phyloP scores from a whole-genome alignment of 495 filamentous ascomycete species.

The Stereocaulon alpinum region DNA sequence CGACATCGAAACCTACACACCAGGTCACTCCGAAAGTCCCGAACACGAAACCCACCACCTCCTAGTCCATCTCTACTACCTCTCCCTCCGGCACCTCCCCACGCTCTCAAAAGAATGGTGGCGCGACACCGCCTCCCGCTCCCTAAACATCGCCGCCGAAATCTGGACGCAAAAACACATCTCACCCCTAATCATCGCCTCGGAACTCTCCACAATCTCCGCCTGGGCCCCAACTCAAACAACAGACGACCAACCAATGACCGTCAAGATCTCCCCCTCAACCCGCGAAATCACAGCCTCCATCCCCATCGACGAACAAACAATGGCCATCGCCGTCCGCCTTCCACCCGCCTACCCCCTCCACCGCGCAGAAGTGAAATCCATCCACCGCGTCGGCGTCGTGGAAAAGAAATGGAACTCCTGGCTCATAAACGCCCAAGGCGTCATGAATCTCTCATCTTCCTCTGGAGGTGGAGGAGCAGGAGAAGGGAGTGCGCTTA shows the following conservation, averaged over 20 bases:
- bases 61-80: constrained; percentile 76
- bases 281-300: constrained; percentile 67
- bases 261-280: constrained; percentile 57
- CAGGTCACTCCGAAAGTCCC: constrained; percentile 44
- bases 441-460: constrained; percentile 83
- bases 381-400: constrained; percentile 72
- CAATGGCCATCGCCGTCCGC: constrained; percentile 63
- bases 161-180: constrained; percentile 76
- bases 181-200: constrained; percentile 67
- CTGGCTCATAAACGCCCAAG: constrained; percentile 78
- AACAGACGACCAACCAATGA: constrained; percentile 59
- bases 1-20: constrained; percentile 58
- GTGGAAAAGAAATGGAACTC: constrained; percentile 81
- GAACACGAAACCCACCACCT: constrained; percentile 72
- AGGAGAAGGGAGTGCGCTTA: constrained; percentile 47
- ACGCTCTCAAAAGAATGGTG: constrained; percentile 81
- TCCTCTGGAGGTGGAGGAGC: constrained; percentile 41
- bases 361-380: constrained; percentile 60
- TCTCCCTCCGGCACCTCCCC: constrained; percentile 62
- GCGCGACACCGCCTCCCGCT: constrained; percentile 62
- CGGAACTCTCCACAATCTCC: constrained; percentile 57
- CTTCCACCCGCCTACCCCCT: constrained; percentile 77
- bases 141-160: constrained; percentile 64
- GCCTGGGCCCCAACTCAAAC: constrained; percentile 52
- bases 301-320: constrained; percentile 81